Evolutionary conservation across 2,329 filamentous ascomycete genomes (phyloP).

Genomic region (Talaromyces albobiverticillius): DNA sequence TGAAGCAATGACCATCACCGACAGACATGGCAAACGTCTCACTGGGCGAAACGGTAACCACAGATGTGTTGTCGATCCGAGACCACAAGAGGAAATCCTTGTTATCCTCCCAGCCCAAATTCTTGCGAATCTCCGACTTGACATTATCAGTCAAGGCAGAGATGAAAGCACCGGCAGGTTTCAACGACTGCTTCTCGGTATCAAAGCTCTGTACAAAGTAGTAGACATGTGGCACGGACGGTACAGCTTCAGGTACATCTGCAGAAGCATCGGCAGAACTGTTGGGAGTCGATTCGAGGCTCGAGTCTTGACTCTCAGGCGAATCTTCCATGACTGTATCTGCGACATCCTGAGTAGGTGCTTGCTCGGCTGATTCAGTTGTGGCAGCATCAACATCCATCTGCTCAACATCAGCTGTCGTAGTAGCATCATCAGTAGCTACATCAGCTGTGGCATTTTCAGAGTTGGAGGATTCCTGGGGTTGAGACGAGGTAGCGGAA

Average conservation of each 20-base stretch:
- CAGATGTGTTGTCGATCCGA: constrained; percentile 36
- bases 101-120: constrained; percentile 35
- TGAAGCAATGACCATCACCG: constrained; percentile 39
- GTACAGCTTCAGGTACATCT: constrained; percentile 16
- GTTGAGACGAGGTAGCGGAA: neutral
- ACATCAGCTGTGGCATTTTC: constrained; percentile 9
- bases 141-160: constrained; percentile 39
- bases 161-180: constrained; percentile 41
- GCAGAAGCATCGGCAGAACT: constrained; percentile 6
- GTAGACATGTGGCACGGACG: constrained; percentile 39
- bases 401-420: constrained; percentile 29
- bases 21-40: constrained; percentile 35
- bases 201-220: constrained; percentile 54
- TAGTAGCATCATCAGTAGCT: constrained; percentile 23
- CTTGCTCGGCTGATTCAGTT: neutral
- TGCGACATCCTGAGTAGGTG: constrained; percentile 8
- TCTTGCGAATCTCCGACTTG: constrained; percentile 38
- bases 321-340: constrained; percentile 18
- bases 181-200: constrained; percentile 44
- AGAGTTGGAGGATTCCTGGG: constrained; percentile 9
- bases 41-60: constrained; percentile 32
- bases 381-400: constrained; percentile 19
- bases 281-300: constrained; percentile 4
- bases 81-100: constrained; percentile 45
- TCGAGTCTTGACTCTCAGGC: constrained; percentile 10